A percentile compares a stretch with the other conserved stretches of the same genome.
phyloP scores from a whole-genome alignment of 768 basidiomycete species.

The Tremella fuciformis region DNA sequence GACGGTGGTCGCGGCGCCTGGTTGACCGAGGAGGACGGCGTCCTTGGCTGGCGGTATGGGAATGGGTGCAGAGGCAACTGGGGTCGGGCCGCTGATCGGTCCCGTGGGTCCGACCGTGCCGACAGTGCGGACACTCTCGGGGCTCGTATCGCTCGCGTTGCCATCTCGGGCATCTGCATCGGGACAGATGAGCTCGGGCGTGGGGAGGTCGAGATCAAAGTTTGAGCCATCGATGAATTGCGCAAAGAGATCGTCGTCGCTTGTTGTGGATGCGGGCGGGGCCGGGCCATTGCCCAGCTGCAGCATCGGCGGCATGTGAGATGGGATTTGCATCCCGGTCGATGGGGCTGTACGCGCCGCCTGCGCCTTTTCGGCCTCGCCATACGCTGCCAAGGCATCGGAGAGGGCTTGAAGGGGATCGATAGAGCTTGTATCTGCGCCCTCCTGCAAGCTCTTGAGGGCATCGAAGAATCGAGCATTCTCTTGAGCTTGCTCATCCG shows the following conservation, averaged over 20 bases:
- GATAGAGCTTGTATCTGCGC: not conserved
- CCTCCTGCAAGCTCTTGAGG: conserved; percentile 1
- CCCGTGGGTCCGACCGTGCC: conserved; percentile 8
- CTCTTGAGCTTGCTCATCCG: not conserved
- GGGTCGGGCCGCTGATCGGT: not conserved
- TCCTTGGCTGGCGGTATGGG: not conserved
- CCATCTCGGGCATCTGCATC: conserved; percentile 2
- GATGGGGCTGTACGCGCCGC: not conserved
- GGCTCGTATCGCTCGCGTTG: conserved; percentile 24
- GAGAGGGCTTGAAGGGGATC: not conserved
- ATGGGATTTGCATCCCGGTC: not conserved
- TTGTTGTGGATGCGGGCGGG: conserved; percentile 1
- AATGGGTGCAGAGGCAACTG: not conserved
- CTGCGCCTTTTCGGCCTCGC: conserved; percentile 2
- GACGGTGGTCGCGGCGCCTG: not conserved
- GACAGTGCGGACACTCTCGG: conserved; percentile 37
- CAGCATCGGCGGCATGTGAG: not conserved
- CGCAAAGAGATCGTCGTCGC: conserved; percentile 31
- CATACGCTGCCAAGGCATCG: not conserved
- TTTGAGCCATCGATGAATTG: conserved; percentile 30
- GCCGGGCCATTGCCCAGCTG: not conserved
- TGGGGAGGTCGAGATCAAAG: conserved; percentile 20
- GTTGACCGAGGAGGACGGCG: not conserved
- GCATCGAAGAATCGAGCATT: conserved; percentile 6
- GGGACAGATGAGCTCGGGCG: conserved; percentile 28